Percentiles rank a stretch among this genome's conserved stretches.
Conservation (phyloP, 1,139 yeast genomes). For the Pichia sp. region DNA sequence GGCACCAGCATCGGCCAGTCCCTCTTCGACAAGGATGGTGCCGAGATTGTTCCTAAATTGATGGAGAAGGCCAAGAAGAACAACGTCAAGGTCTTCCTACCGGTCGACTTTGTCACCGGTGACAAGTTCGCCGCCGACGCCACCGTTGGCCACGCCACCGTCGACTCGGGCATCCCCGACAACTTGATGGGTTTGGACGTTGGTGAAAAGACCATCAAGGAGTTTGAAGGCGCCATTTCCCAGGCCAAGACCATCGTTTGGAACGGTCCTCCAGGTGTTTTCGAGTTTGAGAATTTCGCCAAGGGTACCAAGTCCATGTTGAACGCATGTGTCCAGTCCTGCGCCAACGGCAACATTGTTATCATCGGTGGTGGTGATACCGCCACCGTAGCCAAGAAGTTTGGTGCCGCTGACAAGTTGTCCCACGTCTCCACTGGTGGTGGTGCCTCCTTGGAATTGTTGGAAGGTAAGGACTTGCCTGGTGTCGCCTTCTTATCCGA, state of each 20-base stretch:
- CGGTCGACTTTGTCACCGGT: slow-evolving; percentile 91
- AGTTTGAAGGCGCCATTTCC: slow-evolving; percentile 74
- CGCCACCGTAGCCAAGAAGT: slow-evolving; percentile 97
- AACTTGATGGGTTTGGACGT: slow-evolving; percentile 93
- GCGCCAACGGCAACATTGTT: slow-evolving; percentile 85
- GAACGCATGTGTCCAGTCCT: slow-evolving; percentile 81
- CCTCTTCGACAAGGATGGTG: slow-evolving; percentile 84
- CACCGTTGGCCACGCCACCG: slow-evolving; percentile 70
- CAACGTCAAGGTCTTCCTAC: slow-evolving; percentile 85
- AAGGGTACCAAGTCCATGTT: slow-evolving; percentile 84
- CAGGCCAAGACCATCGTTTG: slow-evolving; percentile 95
- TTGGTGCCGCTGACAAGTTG: slow-evolving; percentile 88
- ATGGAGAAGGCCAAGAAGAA: slow-evolving; percentile 93
- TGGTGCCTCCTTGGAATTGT: slow-evolving; percentile 96
- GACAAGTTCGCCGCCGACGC: slow-evolving; percentile 93
- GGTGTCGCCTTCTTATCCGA: slow-evolving; percentile 57
- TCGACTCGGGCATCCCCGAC: slow-evolving; percentile 85
- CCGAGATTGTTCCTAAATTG: slow-evolving; percentile 84
- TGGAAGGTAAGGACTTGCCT: slow-evolving; percentile 96
- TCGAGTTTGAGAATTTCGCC: slow-evolving; percentile 88
- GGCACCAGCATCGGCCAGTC: slow-evolving; percentile 85
- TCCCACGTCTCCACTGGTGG: slow-evolving; percentile 99
- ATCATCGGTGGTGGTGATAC: slow-evolving; percentile 99
- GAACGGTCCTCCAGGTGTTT: slow-evolving; percentile 99
- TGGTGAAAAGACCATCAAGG: slow-evolving; percentile 80